phyloP scores from a whole-genome alignment of 768 basidiomycete genomes.

The Rhizopogon rudus region DNA sequence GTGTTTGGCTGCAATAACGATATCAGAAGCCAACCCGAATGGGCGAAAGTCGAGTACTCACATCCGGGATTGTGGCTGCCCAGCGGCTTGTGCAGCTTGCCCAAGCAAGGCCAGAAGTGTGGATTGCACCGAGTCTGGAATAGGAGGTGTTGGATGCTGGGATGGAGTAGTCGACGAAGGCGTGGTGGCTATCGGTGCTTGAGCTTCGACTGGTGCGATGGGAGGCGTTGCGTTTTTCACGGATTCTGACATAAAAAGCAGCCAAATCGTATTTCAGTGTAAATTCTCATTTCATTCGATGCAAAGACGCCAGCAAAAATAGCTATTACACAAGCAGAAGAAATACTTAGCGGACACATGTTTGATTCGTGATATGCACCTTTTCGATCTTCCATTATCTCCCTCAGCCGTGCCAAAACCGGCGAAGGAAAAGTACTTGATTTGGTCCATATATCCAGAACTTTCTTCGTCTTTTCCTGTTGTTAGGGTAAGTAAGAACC shows the following conservation, averaged over 20 bases:
- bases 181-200: constrained; percentile 23
- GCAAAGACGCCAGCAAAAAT: constrained; percentile 36
- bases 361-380: constrained; percentile 75
- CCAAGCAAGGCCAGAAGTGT: constrained; percentile 65
- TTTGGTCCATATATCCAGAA: constrained; percentile 97
- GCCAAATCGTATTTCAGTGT: constrained; percentile 57
- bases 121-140: constrained; percentile 43
- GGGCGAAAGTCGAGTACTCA: constrained; percentile 25
- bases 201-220: constrained; percentile 33
- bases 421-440: constrained; percentile 80
- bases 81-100: constrained; percentile 51
- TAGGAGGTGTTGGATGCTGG: constrained; percentile 14
- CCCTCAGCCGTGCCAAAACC: constrained; percentile 68
- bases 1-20: constrained; percentile 50
- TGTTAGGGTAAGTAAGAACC: constrained; percentile 29
- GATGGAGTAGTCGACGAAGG: constrained; percentile 23
- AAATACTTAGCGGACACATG: constrained; percentile 80
- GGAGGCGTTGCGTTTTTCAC: constrained; percentile 32
- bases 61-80: constrained; percentile 29
- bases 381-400: constrained; percentile 67
- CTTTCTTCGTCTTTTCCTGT: constrained; percentile 96
- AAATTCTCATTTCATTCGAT: constrained; percentile 50
- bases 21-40: constrained; percentile 1
- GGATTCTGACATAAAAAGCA: constrained; percentile 59
- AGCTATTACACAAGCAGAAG: constrained; percentile 63